phyloP scores from a whole-genome alignment of 495 filamentous ascomycete genomes.

The Talaromyces adpressus region DNA sequence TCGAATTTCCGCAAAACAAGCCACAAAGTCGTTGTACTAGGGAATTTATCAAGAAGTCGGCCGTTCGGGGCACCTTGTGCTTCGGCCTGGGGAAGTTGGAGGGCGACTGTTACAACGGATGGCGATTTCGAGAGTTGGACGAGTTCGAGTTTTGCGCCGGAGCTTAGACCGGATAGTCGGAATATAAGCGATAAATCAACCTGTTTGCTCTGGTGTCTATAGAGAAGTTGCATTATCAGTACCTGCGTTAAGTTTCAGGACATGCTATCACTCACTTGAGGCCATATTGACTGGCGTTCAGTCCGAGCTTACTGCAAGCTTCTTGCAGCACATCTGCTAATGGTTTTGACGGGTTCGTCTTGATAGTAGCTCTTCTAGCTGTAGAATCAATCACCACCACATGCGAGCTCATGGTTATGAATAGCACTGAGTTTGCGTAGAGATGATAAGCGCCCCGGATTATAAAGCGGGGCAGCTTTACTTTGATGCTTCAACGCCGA shows the following conservation, averaged over 20 bases:
- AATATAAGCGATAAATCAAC: conserved; percentile 78
- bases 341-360: conserved; percentile 71
- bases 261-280: conserved; percentile 56
- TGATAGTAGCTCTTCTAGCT: conserved; percentile 66
- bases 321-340: conserved; percentile 79
- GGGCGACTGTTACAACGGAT: conserved; percentile 73
- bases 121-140: conserved; percentile 77
- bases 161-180: conserved; percentile 76
- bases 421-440: neutral
- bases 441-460: conserved; percentile 3
- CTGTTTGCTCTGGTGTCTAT: conserved; percentile 70
- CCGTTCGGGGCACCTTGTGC: conserved; percentile 45
- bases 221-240: conserved; percentile 11
- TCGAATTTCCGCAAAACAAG: conserved; percentile 83
- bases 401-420: conserved; percentile 67
- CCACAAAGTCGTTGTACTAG: conserved; percentile 82
- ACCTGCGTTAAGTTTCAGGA: neutral
- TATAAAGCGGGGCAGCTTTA: conserved; percentile 19
- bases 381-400: conserved; percentile 80
- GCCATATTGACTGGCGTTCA: conserved; percentile 65
- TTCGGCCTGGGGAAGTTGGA: conserved; percentile 70
- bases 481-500: neutral
- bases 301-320: conserved; percentile 71
- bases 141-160: conserved; percentile 88
- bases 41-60: conserved; percentile 73